A percentile compares a stretch with the other conserved stretches of the same genome.
phyloP scores from a whole-genome alignment of 768 basidiomycete genomes.

The Pleurotus tuber-regium region DNA sequence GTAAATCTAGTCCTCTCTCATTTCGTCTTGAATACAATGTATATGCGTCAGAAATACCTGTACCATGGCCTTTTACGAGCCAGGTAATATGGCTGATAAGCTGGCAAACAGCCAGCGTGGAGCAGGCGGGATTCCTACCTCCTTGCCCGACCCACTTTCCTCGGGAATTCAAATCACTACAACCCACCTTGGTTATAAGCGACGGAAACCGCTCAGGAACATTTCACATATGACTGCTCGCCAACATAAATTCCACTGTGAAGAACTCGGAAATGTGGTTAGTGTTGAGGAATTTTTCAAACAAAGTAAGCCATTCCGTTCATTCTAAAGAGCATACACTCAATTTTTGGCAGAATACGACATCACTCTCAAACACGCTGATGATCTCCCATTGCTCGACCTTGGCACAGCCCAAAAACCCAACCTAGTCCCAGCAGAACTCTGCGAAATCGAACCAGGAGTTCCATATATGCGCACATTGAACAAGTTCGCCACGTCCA shows the following conservation, averaged over 20 bases:
- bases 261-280: conserved; percentile 48
- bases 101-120: conserved; percentile 43
- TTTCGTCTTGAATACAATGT: not conserved
- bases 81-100: conserved; percentile 61
- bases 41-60: conserved; percentile 42
- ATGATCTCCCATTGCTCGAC: conserved; percentile 53
- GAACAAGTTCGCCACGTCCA: conserved; percentile 51
- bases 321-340: not conserved
- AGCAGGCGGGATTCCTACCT: conserved; percentile 41
- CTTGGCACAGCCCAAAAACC: conserved; percentile 32
- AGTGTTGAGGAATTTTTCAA: conserved; percentile 64
- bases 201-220: conserved; percentile 43
- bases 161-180: conserved; percentile 58
- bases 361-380: conserved; percentile 42
- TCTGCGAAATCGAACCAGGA: conserved; percentile 62
- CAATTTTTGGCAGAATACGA: conserved; percentile 47
- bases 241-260: conserved; percentile 43
- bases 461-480: conserved; percentile 61
- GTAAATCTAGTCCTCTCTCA: not conserved
- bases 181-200: conserved; percentile 50
- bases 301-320: conserved; percentile 40
- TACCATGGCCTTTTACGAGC: conserved; percentile 52
- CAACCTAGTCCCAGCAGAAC: conserved; percentile 58
- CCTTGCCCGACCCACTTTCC: conserved; percentile 43
- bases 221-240: conserved; percentile 35